Percentiles rank a stretch among this genome's conserved stretches.
phyloP scores from a whole-genome alignment of 352 stramenopile genomes.

The Phytophthora fragariaefolia region DNA sequence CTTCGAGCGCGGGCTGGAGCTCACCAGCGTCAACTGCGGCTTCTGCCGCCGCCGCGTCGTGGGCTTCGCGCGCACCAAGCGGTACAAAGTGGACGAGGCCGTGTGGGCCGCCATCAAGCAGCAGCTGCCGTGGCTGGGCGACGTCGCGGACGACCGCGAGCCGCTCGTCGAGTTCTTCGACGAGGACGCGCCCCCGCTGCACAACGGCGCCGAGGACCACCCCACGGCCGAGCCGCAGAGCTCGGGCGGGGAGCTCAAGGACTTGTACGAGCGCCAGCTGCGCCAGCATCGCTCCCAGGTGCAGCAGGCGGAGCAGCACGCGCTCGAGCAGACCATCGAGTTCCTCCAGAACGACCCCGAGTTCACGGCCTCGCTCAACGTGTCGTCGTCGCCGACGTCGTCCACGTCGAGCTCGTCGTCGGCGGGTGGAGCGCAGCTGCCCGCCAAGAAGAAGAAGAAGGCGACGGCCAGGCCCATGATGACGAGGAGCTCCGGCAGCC shows the following conservation, averaged over 20 bases:
- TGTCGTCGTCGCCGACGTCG: conserved; percentile 28
- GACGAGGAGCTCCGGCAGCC: conserved; percentile 25
- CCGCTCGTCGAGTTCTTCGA: conserved; percentile 56
- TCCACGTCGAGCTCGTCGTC: conserved; percentile 33
- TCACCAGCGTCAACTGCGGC: conserved; percentile 81
- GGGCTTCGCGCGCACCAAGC: conserved; percentile 76
- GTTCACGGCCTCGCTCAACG: conserved; percentile 39
- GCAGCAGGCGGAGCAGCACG: conserved; percentile 40
- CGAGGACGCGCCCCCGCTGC: conserved; percentile 49
- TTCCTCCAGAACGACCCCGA: conserved; percentile 61
- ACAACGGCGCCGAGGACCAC: conserved; percentile 33
- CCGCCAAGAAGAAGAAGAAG: conserved; percentile 19
- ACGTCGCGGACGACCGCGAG: conserved; percentile 35
- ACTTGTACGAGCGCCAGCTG: conserved; percentile 54
- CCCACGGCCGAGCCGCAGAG: conserved; percentile 17
- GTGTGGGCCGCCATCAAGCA: conserved; percentile 62
- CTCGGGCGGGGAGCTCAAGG: conserved; percentile 39
- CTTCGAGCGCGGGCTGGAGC: conserved; percentile 74
- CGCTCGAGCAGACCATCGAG: conserved; percentile 59
- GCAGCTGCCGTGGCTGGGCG: conserved; percentile 55
- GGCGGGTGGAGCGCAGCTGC: not conserved
- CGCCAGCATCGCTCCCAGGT: conserved; percentile 38
- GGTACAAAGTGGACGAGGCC: conserved; percentile 71
- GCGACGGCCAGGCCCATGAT: conserved; percentile 2
- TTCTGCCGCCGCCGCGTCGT: conserved; percentile 84